Percentiles rank a stretch among this genome's conserved stretches.
phyloP scores from a whole-genome alignment of 169 alveolate genomes.

The Hammondia hammondi region DNA sequence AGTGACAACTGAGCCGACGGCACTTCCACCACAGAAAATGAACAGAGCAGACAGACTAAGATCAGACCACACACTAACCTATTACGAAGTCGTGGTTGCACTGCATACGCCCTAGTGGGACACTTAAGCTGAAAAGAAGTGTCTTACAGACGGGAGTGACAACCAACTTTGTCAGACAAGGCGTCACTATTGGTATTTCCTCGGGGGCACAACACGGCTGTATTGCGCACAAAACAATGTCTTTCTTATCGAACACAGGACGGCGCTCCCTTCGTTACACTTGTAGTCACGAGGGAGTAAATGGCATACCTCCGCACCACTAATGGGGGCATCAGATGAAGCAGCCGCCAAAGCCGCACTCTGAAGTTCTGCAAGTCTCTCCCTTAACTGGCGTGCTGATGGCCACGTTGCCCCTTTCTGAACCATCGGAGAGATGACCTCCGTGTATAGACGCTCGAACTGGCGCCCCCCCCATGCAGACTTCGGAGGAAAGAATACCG shows the following conservation, averaged over 20 bases:
- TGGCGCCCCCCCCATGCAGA: conserved; percentile 18
- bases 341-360: background rate
- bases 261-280: background rate
- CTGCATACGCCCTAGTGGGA: too few relatives aligned
- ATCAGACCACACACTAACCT: too few relatives aligned
- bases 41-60: too few relatives aligned
- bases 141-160: too few relatives aligned
- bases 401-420: background rate
- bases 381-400: background rate
- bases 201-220: too few relatives aligned
- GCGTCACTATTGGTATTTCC: too few relatives aligned
- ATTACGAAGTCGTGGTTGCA: too few relatives aligned
- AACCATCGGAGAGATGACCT: background rate
- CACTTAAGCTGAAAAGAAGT: too few relatives aligned
- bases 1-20: too few relatives aligned
- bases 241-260: background rate
- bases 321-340: background rate
- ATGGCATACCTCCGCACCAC: background rate
- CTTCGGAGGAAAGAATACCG: background rate
- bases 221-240: background rate
- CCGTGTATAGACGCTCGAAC: background rate
- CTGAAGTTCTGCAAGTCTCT: background rate
- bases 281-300: background rate
- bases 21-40: too few relatives aligned
- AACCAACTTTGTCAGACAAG: too few relatives aligned